Percentiles rank a stretch among this genome's conserved stretches.
Evolutionary conservation across 257 asterid species (phyloP).

Genomic region (Lycium ferocissimum): DNA sequence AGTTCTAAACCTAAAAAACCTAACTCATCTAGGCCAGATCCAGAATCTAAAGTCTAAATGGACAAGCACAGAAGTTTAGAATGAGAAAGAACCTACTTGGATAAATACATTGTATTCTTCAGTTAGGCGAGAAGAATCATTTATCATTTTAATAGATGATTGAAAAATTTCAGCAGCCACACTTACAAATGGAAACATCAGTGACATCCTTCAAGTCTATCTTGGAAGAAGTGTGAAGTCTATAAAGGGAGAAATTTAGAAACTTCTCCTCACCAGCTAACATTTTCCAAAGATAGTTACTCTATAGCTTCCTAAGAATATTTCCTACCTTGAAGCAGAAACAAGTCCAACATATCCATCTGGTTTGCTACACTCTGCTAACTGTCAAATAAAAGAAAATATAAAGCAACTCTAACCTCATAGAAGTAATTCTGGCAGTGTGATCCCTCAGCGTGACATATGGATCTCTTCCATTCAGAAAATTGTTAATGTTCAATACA

Average conservation of each 20-base stretch:
- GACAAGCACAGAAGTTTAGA: background rate
- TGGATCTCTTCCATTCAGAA: constrained; percentile 39
- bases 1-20: no score
- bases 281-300: background rate
- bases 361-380: background rate
- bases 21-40: background rate
- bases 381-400: constrained; percentile 23
- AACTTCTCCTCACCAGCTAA: background rate
- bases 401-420: constrained; percentile 55
- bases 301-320: background rate
- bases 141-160: background rate
- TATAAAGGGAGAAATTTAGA: background rate
- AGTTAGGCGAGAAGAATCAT: background rate
- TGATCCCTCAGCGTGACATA: constrained; percentile 50
- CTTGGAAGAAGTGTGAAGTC: background rate
- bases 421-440: constrained; percentile 72
- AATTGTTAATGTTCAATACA: constrained; percentile 40
- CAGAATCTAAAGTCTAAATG: background rate
- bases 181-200: background rate
- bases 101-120: background rate
- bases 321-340: background rate
- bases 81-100: background rate
- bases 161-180: background rate
- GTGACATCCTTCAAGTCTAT: background rate
- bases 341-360: background rate